Conservation (phyloP, 2,329 filamentous ascomycete genomes). For the Emergomyces orientalis region DNA sequence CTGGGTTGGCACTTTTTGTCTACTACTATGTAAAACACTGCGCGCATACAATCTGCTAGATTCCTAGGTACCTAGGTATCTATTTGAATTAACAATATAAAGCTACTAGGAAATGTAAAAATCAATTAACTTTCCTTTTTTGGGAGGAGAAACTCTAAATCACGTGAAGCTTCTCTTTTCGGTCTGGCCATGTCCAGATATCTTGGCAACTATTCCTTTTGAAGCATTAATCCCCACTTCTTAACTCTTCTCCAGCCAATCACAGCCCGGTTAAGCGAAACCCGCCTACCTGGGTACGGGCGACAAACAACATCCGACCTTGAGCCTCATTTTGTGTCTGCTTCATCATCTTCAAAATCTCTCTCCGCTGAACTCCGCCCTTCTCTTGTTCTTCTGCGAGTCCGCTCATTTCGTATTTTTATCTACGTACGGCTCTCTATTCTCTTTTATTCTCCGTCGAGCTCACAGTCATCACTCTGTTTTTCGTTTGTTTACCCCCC, state of each 20-base stretch:
- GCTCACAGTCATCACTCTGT: neutral
- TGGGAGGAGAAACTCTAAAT: neutral
- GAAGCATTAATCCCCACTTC: neutral
- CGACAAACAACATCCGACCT: neutral
- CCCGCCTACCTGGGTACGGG: neutral
- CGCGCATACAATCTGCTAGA: too few species aligned
- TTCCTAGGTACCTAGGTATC: too few species aligned
- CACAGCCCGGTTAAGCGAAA: neutral
- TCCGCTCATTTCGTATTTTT: neutral
- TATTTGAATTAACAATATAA: too few species aligned
- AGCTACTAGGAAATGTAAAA: too few species aligned
- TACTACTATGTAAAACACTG: too few species aligned
- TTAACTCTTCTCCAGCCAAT: neutral
- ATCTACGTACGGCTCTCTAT: neutral
- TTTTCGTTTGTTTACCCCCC: neutral
- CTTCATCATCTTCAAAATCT: neutral
- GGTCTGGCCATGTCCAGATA: neutral
- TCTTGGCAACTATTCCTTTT: neutral
- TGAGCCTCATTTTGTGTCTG: neutral
- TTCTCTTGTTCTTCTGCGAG: neutral
- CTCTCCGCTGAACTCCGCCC: neutral
- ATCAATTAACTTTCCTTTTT: neutral
- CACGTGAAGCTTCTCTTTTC: neutral
- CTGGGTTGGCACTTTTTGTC: too few species aligned
- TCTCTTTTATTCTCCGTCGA: neutral